phyloP scores from a whole-genome alignment of 345 rosid species.

The Gynandropsis gynandra region DNA sequence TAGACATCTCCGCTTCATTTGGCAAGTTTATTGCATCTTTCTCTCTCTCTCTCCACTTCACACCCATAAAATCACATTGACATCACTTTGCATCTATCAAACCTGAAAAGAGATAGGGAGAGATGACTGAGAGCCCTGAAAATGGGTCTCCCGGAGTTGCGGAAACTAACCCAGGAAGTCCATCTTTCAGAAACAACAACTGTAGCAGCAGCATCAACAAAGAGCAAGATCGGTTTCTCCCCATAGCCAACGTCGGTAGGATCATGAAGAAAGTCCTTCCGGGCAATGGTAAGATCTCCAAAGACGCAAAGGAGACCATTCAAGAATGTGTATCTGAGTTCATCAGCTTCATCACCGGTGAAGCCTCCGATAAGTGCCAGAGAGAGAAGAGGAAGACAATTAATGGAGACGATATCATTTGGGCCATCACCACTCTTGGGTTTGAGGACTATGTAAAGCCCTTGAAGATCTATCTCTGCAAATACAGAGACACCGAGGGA shows the following conservation, averaged over 20 bases:
- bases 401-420: slow-evolving; percentile 67
- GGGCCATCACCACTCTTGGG: slow-evolving; percentile 69
- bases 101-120: slow-evolving; percentile 9
- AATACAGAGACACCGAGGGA: slow-evolving; percentile 58
- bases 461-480: slow-evolving; percentile 45
- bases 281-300: slow-evolving; percentile 56
- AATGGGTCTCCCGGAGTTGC: slow-evolving; percentile 23
- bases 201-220: slow-evolving; percentile 27
- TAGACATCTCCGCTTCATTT: slow-evolving; percentile 18
- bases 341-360: slow-evolving; percentile 65
- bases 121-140: slow-evolving; percentile 53
- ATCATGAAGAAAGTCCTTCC: slow-evolving; percentile 73
- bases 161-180: slow-evolving; percentile 46
- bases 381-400: slow-evolving; percentile 65
- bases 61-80: slow-evolving; percentile 24
- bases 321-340: slow-evolving; percentile 76
- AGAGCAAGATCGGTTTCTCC: slow-evolving; percentile 67
- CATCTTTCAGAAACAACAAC: slow-evolving; percentile 30
- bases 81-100: slow-evolving; percentile 7
- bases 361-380: slow-evolving; percentile 69
- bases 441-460: slow-evolving; percentile 60
- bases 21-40: slow-evolving; percentile 19
- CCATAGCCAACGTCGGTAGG: slow-evolving; percentile 69
- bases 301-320: slow-evolving; percentile 65
- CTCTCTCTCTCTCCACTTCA: slow-evolving; percentile 3